A percentile compares a stretch with the other conserved stretches of the same genome.
phyloP scores from a whole-genome alignment of 306 rosid species.

The Fragaria iinumae region DNA sequence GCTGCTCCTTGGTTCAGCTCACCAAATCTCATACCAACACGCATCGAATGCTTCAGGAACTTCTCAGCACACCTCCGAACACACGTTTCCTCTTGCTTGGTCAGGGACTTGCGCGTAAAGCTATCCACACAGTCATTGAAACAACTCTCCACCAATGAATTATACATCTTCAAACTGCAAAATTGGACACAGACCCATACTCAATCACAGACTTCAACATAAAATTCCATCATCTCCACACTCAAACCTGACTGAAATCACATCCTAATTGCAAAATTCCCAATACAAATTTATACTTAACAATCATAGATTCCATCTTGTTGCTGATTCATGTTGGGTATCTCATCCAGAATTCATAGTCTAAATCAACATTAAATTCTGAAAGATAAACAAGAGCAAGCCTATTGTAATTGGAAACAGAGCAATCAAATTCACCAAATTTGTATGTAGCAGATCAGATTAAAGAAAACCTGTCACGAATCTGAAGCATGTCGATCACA shows the following conservation, averaged over 20 bases:
- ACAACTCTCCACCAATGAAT: conserved; percentile 57
- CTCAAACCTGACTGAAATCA: not conserved
- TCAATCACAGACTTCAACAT: not conserved
- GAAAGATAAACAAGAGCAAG: not conserved
- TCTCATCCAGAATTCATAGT: not conserved
- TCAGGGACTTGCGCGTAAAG: conserved; percentile 46
- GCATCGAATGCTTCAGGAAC: conserved; percentile 56
- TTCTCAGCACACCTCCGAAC: conserved; percentile 59
- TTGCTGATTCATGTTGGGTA: too few species aligned
- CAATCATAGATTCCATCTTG: not conserved
- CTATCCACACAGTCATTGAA: conserved; percentile 44
- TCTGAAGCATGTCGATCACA: conserved; percentile 57
- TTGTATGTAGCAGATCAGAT: not conserved
- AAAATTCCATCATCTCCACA: not conserved
- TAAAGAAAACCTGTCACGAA: conserved; percentile 63
- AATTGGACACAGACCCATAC: not conserved
- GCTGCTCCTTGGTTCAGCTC: conserved; percentile 59
- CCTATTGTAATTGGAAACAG: not conserved
- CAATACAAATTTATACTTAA: not conserved
- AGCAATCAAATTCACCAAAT: not conserved
- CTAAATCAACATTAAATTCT: not conserved
- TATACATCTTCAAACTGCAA: conserved; percentile 54
- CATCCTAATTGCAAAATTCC: not conserved
- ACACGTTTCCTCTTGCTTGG: conserved; percentile 54
- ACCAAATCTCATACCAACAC: conserved; percentile 52